A percentile compares a stretch with the other conserved stretches of the same genome.
phyloP scores from a whole-genome alignment of 2,329 filamentous ascomycete genomes.

The Ophiostoma sp. region DNA sequence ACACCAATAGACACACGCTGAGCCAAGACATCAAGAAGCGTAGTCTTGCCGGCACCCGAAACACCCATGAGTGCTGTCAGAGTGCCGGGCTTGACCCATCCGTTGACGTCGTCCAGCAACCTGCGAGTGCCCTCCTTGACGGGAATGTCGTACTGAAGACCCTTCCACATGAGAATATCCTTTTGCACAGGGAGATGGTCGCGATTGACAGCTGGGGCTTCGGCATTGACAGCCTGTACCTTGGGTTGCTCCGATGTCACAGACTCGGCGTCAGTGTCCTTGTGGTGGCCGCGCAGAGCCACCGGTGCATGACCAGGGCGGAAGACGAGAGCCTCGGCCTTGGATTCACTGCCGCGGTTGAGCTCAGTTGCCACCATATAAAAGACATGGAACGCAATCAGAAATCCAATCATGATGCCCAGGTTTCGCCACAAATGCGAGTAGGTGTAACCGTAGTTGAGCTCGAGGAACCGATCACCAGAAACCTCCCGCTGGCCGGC shows the following conservation, averaged over 20 bases:
- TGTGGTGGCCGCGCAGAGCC: neutral
- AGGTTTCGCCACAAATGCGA: constrained; percentile 69
- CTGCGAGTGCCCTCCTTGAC: constrained; percentile 70
- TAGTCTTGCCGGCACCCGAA: constrained; percentile 89
- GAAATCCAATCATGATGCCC: constrained; percentile 66
- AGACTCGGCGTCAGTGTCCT: neutral
- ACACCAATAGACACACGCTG: constrained; percentile 86
- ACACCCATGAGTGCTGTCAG: constrained; percentile 89
- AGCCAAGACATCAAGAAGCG: constrained; percentile 81
- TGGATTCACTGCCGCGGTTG: constrained; percentile 39
- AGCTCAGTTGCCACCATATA: constrained; percentile 66
- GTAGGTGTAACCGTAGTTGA: constrained; percentile 55
- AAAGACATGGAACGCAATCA: constrained; percentile 56
- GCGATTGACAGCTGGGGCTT: neutral
- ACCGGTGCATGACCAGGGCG: neutral
- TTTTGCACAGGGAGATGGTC: neutral
- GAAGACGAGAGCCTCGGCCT: constrained; percentile 3
- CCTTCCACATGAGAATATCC: constrained; percentile 76
- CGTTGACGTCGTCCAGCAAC: constrained; percentile 82
- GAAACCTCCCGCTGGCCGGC: constrained; percentile 53
- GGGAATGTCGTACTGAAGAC: constrained; percentile 77
- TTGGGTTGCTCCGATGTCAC: constrained; percentile 32
- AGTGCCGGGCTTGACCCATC: constrained; percentile 91
- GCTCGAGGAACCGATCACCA: constrained; percentile 48
- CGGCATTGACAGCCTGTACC: neutral